Evolutionary conservation across 1,139 yeast genomes (phyloP).

Genomic region (Saccharomyces uvarum): DNA sequence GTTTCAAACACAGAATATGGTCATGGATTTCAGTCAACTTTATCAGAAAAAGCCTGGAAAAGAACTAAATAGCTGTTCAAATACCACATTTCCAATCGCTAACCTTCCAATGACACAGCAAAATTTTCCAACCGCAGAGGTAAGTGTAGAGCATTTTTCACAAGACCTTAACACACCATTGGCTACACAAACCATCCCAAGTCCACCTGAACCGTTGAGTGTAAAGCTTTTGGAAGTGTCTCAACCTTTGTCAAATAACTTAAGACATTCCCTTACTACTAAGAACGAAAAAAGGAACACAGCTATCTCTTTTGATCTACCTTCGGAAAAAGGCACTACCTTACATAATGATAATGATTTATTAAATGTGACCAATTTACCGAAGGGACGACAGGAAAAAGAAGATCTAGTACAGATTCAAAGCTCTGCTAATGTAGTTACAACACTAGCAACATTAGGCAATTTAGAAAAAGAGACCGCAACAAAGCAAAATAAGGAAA

Average conservation of each 20-base stretch:
- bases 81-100: background rate
- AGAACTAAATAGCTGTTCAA: background rate
- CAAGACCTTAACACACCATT: background rate
- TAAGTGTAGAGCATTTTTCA: background rate
- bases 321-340: background rate
- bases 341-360: background rate
- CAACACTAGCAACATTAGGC: background rate
- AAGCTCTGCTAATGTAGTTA: background rate
- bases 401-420: background rate
- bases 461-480: background rate
- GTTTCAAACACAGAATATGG: background rate
- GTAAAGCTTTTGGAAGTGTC: background rate
- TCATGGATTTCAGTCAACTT: conserved; percentile 2
- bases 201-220: background rate
- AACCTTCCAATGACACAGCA: background rate
- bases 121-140: background rate
- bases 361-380: background rate
- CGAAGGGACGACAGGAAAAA: background rate
- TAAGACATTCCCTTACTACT: too few relatives aligned
- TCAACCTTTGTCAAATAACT: background rate
- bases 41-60: background rate
- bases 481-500: background rate
- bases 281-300: background rate
- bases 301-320: background rate
- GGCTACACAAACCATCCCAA: background rate